Percentiles rank a stretch among this genome's conserved stretches.
These are phyloP conservation scores for Saturnispora besseyi DNA, from an alignment of 805 yeast genomes.

Conservation along the genomic window DNA sequence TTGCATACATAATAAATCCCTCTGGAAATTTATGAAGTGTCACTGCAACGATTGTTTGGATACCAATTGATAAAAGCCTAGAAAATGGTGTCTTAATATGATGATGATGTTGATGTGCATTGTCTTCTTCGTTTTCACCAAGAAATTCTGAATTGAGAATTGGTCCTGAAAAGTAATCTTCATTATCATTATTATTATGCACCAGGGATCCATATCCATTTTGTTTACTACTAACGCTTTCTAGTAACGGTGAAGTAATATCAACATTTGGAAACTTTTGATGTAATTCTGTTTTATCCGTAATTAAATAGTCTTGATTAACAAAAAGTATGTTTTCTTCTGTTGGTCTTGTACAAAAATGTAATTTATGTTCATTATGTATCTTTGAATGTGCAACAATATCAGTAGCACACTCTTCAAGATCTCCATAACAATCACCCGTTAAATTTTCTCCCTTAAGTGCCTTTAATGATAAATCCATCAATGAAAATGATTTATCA, in stretches of 20 bases:
- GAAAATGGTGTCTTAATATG: constrained; percentile 71
- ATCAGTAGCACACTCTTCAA: constrained; percentile 23
- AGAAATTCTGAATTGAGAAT: constrained; percentile 3
- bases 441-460: constrained; percentile 22
- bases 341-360: constrained; percentile 28
- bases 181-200: constrained; percentile 7
- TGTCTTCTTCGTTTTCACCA: constrained; percentile 11
- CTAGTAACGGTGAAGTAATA: constrained; percentile 26
- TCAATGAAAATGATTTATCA: constrained; percentile 15
- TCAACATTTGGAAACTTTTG: constrained; percentile 24
- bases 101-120: constrained; percentile 42
- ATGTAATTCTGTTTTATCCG: constrained; percentile 20
- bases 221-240: neutral
- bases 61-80: constrained; percentile 72
- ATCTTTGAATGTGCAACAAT: constrained; percentile 17
- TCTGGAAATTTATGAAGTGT: constrained; percentile 90
- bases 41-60: constrained; percentile 84
- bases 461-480: constrained; percentile 25
- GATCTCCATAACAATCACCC: constrained; percentile 28
- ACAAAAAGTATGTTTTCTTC: constrained; percentile 29
- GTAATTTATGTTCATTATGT: constrained; percentile 16
- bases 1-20: constrained; percentile 82
- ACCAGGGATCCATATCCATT: neutral
- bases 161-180: neutral
- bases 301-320: constrained; percentile 20